phyloP scores from a whole-genome alignment of 2,329 filamentous ascomycete genomes.

The Orbilia javanica region DNA sequence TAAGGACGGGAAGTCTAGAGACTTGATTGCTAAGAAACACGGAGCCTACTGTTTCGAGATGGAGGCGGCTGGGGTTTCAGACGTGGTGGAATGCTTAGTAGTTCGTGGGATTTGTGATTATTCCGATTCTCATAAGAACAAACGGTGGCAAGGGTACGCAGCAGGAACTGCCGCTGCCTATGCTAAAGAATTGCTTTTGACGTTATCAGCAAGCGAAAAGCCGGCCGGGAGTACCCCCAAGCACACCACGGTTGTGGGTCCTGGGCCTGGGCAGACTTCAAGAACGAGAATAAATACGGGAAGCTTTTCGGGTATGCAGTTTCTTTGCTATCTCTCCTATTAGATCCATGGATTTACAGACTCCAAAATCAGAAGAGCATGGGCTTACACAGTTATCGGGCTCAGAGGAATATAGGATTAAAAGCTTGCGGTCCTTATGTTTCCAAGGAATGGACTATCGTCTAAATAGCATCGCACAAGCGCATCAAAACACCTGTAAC shows the following conservation, averaged over 20 bases:
- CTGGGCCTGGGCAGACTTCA: too few species aligned
- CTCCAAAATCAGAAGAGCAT: background rate
- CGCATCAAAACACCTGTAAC: conserved; percentile 58
- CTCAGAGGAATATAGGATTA: background rate
- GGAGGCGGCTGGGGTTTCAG: conserved; percentile 34
- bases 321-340: background rate
- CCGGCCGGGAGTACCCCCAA: background rate
- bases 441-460: conserved; percentile 59
- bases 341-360: background rate
- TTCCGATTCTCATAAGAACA: conserved; percentile 36
- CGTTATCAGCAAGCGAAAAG: background rate
- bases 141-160: conserved; percentile 25
- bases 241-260: background rate
- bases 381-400: background rate
- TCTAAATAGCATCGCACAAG: conserved; percentile 45
- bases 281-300: background rate
- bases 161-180: conserved; percentile 33
- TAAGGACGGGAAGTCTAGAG: conserved; percentile 17
- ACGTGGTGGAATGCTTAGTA: conserved; percentile 13
- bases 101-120: conserved; percentile 29
- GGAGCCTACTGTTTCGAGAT: conserved; percentile 39
- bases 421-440: background rate
- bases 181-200: conserved; percentile 30
- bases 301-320: background rate
- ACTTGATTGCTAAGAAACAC: conserved; percentile 6